phyloP scores from a whole-genome alignment of 192 early-diverging fungal genomes.

The Jimgerdemannia lactiflua region DNA sequence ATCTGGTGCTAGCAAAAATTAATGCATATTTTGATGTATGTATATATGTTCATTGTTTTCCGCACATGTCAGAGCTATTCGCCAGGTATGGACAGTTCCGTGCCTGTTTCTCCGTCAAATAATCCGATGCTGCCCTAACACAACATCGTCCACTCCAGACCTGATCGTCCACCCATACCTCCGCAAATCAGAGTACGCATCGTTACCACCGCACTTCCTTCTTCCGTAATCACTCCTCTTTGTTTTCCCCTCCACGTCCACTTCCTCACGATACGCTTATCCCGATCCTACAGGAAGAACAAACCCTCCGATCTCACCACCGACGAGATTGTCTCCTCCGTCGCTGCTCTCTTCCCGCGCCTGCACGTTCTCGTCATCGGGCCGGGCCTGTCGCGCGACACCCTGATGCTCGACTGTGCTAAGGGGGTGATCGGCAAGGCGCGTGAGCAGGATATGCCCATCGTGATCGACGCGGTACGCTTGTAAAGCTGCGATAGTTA shows the following conservation, averaged over 20 bases:
- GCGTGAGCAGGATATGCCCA: slow-evolving; percentile 50
- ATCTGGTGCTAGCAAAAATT: too few species aligned
- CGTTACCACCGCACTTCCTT: slow-evolving; percentile 4
- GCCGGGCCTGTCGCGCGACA: slow-evolving; percentile 86
- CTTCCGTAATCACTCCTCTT: neutral
- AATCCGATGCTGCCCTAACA: slow-evolving; percentile 6
- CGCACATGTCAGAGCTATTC: slow-evolving; percentile 43
- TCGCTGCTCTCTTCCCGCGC: slow-evolving; percentile 54
- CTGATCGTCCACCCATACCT: slow-evolving; percentile 94
- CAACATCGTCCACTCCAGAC: slow-evolving; percentile 33
- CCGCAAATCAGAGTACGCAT: slow-evolving; percentile 34
- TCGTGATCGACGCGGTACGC: slow-evolving; percentile 95
- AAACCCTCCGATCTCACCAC: slow-evolving; percentile 2
- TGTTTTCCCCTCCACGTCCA: too few species aligned
- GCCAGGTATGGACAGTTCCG: slow-evolving; percentile 34
- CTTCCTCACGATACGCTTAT: too few species aligned
- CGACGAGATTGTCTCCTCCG: slow-evolving; percentile 42
- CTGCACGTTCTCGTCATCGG: slow-evolving; percentile 88
- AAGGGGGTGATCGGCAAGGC: slow-evolving; percentile 67
- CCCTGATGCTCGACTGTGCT: slow-evolving; percentile 61
- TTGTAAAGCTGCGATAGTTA: too few species aligned
- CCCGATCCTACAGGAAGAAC: slow-evolving; percentile 1
- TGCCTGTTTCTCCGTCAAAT: too few species aligned
- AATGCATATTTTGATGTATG: too few species aligned
- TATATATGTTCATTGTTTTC: too few species aligned